Percentiles rank a stretch among this genome's conserved stretches.
Evolutionary conservation across 495 filamentous ascomycete genomes (phyloP).

Genomic region (Bacidia rubella): DNA sequence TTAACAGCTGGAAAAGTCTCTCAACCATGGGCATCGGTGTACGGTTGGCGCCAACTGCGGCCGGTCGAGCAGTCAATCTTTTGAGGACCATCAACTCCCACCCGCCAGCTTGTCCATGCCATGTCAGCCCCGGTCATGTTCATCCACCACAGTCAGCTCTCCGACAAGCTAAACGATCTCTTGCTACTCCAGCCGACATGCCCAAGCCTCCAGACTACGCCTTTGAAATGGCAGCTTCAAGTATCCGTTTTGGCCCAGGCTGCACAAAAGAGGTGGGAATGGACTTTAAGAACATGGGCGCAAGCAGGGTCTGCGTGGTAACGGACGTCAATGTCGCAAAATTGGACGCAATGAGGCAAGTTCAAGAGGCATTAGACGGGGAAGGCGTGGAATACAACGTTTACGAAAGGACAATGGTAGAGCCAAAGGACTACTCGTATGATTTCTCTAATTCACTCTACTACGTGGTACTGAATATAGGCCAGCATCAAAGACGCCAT

Average conservation of each 20-base stretch:
- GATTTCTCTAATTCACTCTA: slow-evolving; percentile 18
- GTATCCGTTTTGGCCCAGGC: slow-evolving; percentile 85
- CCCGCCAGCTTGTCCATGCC: slow-evolving; percentile 83
- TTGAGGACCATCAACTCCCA: slow-evolving; percentile 82
- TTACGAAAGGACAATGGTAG: slow-evolving; percentile 62
- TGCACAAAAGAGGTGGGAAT: slow-evolving; percentile 97
- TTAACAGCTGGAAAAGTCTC: too few species aligned
- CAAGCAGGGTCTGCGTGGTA: slow-evolving; percentile 76
- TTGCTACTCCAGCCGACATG: slow-evolving; percentile 61
- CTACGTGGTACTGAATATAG: not conserved
- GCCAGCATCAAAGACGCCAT: slow-evolving; percentile 74
- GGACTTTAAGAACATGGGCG: slow-evolving; percentile 87
- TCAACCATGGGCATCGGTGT: slow-evolving; percentile 22
- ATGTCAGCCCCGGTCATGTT: slow-evolving; percentile 67
- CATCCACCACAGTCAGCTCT: slow-evolving; percentile 36
- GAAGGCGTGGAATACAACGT: slow-evolving; percentile 72
- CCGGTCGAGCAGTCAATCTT: slow-evolving; percentile 63
- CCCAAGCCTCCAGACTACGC: slow-evolving; percentile 84
- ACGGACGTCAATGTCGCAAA: slow-evolving; percentile 70
- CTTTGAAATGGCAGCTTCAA: slow-evolving; percentile 92
- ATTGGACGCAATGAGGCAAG: slow-evolving; percentile 75
- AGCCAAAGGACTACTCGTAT: slow-evolving; percentile 87
- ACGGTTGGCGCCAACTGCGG: slow-evolving; percentile 52
- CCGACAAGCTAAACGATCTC: slow-evolving; percentile 41
- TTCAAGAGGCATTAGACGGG: slow-evolving; percentile 55